Evolutionary conservation across 352 stramenopile species (phyloP).

Genomic region (Globisporangium perplexum): DNA sequence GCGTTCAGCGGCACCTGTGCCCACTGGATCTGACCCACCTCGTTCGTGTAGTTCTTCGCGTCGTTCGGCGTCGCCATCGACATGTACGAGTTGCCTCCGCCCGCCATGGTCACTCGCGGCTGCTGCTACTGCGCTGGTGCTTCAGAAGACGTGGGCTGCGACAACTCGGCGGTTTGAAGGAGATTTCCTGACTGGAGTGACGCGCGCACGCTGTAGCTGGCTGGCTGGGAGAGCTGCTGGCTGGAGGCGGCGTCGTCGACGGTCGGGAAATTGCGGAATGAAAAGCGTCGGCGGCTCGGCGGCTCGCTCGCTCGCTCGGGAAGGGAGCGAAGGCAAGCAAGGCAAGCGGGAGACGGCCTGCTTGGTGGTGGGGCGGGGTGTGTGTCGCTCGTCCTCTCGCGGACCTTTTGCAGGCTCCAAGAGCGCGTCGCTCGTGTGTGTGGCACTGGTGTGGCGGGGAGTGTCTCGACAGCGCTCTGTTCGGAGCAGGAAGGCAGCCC

Average conservation of each 20-base stretch:
- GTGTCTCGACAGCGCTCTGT: too few relatives aligned
- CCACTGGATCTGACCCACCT: constrained; percentile 75
- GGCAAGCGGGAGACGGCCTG: too few relatives aligned
- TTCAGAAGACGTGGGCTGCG: neutral
- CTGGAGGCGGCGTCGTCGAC: constrained; percentile 18
- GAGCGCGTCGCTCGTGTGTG: too few relatives aligned
- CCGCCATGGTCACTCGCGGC: constrained; percentile 33
- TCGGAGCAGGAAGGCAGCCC: too few relatives aligned
- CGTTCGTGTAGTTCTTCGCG: constrained; percentile 75
- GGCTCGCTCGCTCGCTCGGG: too few relatives aligned
- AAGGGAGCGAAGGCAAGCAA: too few relatives aligned
- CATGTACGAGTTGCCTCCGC: constrained; percentile 61
- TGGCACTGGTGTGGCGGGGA: too few relatives aligned
- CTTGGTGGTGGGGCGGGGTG: too few relatives aligned
- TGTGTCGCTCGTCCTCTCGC: too few relatives aligned
- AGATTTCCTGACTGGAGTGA: constrained; percentile 5
- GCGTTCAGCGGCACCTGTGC: constrained; percentile 66
- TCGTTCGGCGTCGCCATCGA: constrained; percentile 75
- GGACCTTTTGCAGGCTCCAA: too few relatives aligned
- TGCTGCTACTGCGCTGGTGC: constrained; percentile 13
- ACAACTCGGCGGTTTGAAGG: constrained; percentile 5
- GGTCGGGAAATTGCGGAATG: constrained; percentile 72
- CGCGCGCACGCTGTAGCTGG: neutral
- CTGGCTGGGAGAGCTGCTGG: neutral
- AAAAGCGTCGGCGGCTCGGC: constrained; percentile 6